Conservation (phyloP, 306 rosid species). For the Dalbergia oliveri region DNA sequence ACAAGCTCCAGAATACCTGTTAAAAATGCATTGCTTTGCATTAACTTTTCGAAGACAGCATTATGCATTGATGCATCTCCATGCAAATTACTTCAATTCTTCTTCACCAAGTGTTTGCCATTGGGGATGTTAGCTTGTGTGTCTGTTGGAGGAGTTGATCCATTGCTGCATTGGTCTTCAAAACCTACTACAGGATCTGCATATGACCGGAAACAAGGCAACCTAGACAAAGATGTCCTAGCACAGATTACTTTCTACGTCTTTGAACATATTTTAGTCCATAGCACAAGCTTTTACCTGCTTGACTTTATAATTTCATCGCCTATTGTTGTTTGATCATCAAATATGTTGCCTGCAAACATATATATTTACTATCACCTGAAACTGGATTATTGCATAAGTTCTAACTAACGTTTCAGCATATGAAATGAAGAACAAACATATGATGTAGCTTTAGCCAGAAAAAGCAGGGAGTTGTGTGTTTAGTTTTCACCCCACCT, state of each 20-base stretch:
- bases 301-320: conserved; percentile 54
- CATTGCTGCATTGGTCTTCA: conserved; percentile 54
- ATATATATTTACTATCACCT: conserved; percentile 36
- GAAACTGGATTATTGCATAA: conserved; percentile 14
- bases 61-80: conserved; percentile 33
- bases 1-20: conserved; percentile 2
- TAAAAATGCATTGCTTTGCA: neutral
- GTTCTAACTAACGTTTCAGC: neutral
- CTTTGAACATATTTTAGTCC: neutral
- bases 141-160: conserved; percentile 51
- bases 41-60: conserved; percentile 14
- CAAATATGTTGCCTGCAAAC: conserved; percentile 55
- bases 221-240: conserved; percentile 43
- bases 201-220: conserved; percentile 52
- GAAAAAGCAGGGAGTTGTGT: conserved; percentile 4
- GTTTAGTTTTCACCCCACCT: conserved; percentile 11
- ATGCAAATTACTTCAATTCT: conserved; percentile 35
- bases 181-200: conserved; percentile 49
- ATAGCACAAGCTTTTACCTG: conserved; percentile 49
- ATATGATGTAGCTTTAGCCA: conserved; percentile 7
- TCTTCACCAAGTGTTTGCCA: conserved; percentile 49
- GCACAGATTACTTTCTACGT: conserved; percentile 28
- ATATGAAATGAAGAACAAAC: conserved; percentile 6
- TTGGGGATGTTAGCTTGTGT: conserved; percentile 45
- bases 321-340: conserved; percentile 46